Percentiles rank a stretch among this genome's conserved stretches.
phyloP scores from a whole-genome alignment of 176 grass and related monocot species.

The Puya raimondii region DNA sequence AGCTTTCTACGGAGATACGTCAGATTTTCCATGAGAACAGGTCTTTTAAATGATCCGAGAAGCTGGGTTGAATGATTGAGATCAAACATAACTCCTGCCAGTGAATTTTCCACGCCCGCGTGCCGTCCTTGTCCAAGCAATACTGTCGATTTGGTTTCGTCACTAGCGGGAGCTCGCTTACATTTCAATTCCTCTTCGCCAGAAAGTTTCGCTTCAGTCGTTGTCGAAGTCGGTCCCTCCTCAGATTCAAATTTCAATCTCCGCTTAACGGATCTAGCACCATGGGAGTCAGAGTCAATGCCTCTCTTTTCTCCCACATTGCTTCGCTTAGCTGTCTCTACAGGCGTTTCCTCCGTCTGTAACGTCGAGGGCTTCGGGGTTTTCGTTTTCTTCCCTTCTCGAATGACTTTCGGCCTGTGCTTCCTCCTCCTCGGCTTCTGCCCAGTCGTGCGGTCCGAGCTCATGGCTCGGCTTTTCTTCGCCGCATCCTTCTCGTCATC shows the following conservation, averaged over 20 bases:
- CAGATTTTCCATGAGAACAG: constrained; percentile 2
- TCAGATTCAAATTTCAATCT: constrained; percentile 33
- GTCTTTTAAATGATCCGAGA: constrained; percentile 18
- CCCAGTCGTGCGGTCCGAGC: neutral
- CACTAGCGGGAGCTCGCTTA: constrained; percentile 24
- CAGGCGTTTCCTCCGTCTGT: constrained; percentile 27
- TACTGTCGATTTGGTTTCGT: constrained; percentile 13
- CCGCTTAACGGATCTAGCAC: constrained; percentile 26
- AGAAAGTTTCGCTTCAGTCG: constrained; percentile 1
- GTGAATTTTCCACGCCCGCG: constrained; percentile 29
- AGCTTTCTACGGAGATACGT: constrained; percentile 18
- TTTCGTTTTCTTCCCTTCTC: constrained; percentile 24
- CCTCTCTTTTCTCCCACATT: constrained; percentile 40
- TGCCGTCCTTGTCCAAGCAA: constrained; percentile 20
- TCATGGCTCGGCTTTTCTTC: neutral
- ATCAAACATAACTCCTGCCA: constrained; percentile 25
- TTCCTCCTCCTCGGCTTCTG: constrained; percentile 27
- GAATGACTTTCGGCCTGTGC: constrained; percentile 58
- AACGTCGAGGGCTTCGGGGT: constrained; percentile 23
- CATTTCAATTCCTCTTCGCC: constrained; percentile 16
- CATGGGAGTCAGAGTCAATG: constrained; percentile 20
- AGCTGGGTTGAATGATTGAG: constrained; percentile 15
- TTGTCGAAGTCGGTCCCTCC: constrained; percentile 10
- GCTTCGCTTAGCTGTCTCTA: constrained; percentile 36
- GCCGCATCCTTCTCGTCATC: neutral